These are phyloP conservation scores for Pseudophaeomoniella oleicola DNA, from an alignment of 2,329 filamentous ascomycete species.

Conservation along the genomic window DNA sequence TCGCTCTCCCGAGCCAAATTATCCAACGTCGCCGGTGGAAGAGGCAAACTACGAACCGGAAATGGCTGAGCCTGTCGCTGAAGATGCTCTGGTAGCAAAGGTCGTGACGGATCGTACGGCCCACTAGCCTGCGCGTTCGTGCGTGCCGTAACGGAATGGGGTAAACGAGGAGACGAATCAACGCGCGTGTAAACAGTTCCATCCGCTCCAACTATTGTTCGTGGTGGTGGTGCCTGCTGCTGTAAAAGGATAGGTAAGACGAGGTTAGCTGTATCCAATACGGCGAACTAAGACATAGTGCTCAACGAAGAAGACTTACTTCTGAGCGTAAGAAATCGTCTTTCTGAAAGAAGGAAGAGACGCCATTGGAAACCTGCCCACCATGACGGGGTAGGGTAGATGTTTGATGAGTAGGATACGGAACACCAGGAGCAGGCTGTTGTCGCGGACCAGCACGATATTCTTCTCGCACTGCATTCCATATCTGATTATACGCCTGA, in stretches of 20 bases:
- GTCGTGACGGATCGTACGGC: neutral
- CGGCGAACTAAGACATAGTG: too few relatives aligned
- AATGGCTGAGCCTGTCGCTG: neutral
- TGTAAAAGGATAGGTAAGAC: neutral
- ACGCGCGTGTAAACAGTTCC: neutral
- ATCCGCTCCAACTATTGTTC: neutral
- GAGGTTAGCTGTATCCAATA: neutral
- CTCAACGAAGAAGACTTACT: neutral
- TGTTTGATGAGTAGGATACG: too few relatives aligned
- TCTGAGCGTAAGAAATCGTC: neutral
- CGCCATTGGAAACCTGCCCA: too few relatives aligned
- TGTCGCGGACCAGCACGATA: neutral
- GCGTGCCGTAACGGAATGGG: neutral
- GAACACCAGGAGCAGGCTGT: neutral
- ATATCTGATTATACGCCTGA: neutral
- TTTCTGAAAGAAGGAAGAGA: too few relatives aligned
- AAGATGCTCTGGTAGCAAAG: neutral
- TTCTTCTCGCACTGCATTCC: neutral
- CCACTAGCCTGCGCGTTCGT: neutral
- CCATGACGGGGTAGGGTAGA: too few relatives aligned
- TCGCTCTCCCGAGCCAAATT: neutral
- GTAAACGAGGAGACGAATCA: neutral
- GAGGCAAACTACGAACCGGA: neutral
- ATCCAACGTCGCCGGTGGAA: neutral
- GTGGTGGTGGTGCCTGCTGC: neutral